phyloP scores from a whole-genome alignment of 2,329 filamentous ascomycete species.

The Hypoxylon sp. region DNA sequence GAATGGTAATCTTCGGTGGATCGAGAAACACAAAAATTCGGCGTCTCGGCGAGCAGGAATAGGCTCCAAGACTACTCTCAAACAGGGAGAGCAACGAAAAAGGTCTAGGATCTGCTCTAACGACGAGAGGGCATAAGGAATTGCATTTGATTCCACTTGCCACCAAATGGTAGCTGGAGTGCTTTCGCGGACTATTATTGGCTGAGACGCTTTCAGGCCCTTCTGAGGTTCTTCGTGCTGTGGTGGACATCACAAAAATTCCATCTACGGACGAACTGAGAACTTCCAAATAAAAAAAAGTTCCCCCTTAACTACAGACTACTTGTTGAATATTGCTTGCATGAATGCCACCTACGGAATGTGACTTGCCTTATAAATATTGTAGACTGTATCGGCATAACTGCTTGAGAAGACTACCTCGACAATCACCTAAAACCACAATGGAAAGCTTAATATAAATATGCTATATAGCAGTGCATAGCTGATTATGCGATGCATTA shows the following conservation, averaged over 20 bases:
- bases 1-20: conserved; percentile 48
- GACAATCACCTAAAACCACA: too few species aligned
- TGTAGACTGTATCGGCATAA: too few species aligned
- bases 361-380: too few species aligned
- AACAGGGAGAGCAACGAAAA: conserved; percentile 37
- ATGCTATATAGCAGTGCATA: too few species aligned
- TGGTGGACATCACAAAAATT: conserved; percentile 47
- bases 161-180: conserved; percentile 45
- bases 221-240: conserved; percentile 48
- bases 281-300: conserved; percentile 53
- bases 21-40: conserved; percentile 42
- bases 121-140: conserved; percentile 45
- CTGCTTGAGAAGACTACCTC: too few species aligned
- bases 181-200: conserved; percentile 47
- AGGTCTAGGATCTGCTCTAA: conserved; percentile 43
- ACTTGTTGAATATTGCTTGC: too few species aligned
- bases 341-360: too few species aligned
- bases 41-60: conserved; percentile 48
- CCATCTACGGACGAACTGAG: conserved; percentile 54
- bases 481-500: too few species aligned
- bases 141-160: conserved; percentile 44
- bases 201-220: conserved; percentile 48
- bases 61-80: conserved; percentile 42
- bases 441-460: too few species aligned
- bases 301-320: conserved; percentile 30